Evolutionary conservation across 73 alveolate species (phyloP), one percentile per base, ranked within the genome.

Genomic region (Paramecium bursaria): DNA sequence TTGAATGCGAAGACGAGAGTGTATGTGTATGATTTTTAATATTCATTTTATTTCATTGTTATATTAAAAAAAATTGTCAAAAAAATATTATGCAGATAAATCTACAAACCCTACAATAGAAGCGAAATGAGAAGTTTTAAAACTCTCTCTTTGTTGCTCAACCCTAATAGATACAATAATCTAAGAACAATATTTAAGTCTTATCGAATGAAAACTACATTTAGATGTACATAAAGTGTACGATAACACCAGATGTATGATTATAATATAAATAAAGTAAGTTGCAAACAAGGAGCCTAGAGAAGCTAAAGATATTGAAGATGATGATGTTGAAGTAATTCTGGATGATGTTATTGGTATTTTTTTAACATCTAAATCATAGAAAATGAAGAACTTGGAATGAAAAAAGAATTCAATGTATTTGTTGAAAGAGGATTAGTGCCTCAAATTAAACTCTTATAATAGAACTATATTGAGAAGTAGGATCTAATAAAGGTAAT

Each of bases 331-430:
- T 11, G 82, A 67, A 10, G 44, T 67, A 35, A 57, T 67, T 2
- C 44, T 67, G 13, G 82, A 67, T 42, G 82, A 67, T 67, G 82
- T 67, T 4, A 67, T 67, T 39, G 82, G 82, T 67, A 67, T 25
- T 7, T 4, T 33, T 17, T 67, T 2, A 0, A 2, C 14, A 21
- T 26, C 14, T 19, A 35, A 19, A 33, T 25, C 35, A 39, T 35
- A 67, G 82, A 67, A 42, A 67, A 67, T 67, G 82, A 67, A 47
- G 82, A 67, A 42, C 35, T 67, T 4, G 82, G 82, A 39, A 67
- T 67, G 82, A 67, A 67, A n/a, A 67, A 67, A 23, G 82, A 67
- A 14, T 67, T 30, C 44, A 67, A 67, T 67, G 82, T 67, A 39
- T 67, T 67, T 67, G 82, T 67, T 0, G 82, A 67, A 11, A 31